These are phyloP conservation scores for Coniferiporia sulphurascens DNA, from an alignment of 1,284 basidiomycete species.

Conservation along the genomic window DNA sequence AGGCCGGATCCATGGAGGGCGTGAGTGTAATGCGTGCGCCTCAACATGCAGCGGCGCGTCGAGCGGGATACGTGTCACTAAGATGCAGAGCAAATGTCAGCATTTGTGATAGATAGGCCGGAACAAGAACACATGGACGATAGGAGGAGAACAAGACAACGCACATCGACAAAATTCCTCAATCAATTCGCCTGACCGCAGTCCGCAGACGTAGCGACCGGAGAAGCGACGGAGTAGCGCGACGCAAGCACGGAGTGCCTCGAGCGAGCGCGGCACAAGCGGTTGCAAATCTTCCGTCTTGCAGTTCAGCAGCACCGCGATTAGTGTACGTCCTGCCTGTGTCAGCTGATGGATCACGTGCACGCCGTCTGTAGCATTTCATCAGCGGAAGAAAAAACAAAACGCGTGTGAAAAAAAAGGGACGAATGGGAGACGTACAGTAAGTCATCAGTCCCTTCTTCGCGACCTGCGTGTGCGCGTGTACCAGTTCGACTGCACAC, in stretches of 20 bases:
- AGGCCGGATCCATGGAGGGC: constrained; percentile 84
- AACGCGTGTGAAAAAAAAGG: constrained; percentile 12
- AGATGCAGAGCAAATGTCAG: constrained; percentile 11
- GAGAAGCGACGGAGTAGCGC: constrained; percentile 75
- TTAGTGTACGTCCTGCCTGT: constrained; percentile 84
- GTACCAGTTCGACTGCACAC: constrained; percentile 75
- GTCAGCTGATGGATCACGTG: constrained; percentile 92
- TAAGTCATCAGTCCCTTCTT: constrained; percentile 90
- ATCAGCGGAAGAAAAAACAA: constrained; percentile 1
- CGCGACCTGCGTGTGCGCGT: constrained; percentile 77
- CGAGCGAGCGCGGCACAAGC: constrained; percentile 74
- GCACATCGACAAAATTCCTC: constrained; percentile 88
- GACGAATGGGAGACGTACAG: constrained; percentile 47
- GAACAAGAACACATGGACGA: not conserved
- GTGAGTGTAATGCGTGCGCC: constrained; percentile 47
- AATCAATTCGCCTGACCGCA: constrained; percentile 84
- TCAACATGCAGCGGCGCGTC: constrained; percentile 39
- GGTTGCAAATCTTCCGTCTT: constrained; percentile 63
- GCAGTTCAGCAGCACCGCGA: constrained; percentile 79
- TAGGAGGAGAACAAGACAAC: constrained; percentile 28
- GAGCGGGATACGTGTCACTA: constrained; percentile 84
- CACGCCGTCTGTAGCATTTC: constrained; percentile 62
- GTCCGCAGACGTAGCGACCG: constrained; percentile 79
- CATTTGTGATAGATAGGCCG: constrained; percentile 3
- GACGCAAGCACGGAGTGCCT: constrained; percentile 81